These are phyloP conservation scores for Populus tomentosa DNA, from an alignment of 441 rosid genomes.

Conservation along the genomic window DNA sequence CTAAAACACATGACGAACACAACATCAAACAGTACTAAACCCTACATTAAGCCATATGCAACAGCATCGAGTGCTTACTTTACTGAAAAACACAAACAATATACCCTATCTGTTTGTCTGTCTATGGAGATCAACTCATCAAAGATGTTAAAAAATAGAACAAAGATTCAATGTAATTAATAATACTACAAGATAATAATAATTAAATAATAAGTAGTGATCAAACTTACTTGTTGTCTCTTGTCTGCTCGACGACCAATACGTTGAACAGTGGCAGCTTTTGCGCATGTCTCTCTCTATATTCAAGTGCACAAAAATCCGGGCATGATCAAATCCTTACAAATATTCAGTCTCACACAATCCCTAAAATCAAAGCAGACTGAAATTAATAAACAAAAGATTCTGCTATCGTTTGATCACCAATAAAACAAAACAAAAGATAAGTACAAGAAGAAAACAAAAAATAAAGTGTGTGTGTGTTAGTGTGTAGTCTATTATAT, in stretches of 20 bases:
- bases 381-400: constrained; percentile 22
- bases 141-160: not conserved
- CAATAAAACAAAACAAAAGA: constrained; percentile 26
- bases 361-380: constrained; percentile 51
- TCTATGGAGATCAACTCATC: constrained; percentile 9
- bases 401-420: constrained; percentile 32
- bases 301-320: constrained; percentile 38
- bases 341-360: constrained; percentile 23
- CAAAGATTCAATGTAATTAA: constrained; percentile 13
- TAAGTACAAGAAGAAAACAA: constrained; percentile 7
- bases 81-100: constrained; percentile 45
- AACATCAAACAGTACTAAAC: not conserved
- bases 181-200: constrained; percentile 7
- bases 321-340: constrained; percentile 41
- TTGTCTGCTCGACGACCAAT: constrained; percentile 62
- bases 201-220: constrained; percentile 22
- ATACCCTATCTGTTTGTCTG: constrained; percentile 10
- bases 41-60: not conserved
- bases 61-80: constrained; percentile 25
- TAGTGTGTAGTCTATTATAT: constrained; percentile 20
- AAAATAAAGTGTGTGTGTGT: constrained; percentile 1
- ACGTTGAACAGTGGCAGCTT: constrained; percentile 80
- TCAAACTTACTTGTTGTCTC: constrained; percentile 41
- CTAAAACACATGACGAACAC: not conserved
- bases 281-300: constrained; percentile 39